These are phyloP conservation scores for Diplodia sapinea DNA, from an alignment of 2,329 filamentous ascomycete genomes.

Conservation along the genomic window DNA sequence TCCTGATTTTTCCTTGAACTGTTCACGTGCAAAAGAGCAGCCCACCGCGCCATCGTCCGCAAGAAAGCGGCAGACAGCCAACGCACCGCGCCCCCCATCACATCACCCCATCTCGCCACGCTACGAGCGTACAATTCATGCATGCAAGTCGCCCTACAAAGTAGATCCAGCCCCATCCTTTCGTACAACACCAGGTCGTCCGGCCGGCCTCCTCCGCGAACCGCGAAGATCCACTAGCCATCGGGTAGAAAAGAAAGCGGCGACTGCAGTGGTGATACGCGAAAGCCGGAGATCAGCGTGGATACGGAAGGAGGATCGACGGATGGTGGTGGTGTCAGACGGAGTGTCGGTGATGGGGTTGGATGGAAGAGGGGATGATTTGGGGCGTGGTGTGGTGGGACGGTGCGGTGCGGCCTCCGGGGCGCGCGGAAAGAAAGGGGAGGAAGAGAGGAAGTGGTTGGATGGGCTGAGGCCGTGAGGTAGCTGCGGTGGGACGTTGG, in stretches of 20 bases:
- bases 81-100: too few relatives aligned
- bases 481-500: neutral
- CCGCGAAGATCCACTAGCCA: neutral
- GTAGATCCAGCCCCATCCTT: too few relatives aligned
- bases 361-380: neutral
- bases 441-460: neutral
- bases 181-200: neutral
- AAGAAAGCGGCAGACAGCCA: too few relatives aligned
- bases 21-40: too few relatives aligned
- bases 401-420: neutral
- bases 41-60: too few relatives aligned
- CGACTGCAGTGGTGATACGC: neutral
- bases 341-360: neutral
- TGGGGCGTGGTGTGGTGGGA: neutral
- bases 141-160: too few relatives aligned
- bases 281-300: conserved; percentile 4
- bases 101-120: too few relatives aligned
- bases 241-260: neutral
- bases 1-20: too few relatives aligned
- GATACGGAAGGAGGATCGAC: conserved; percentile 15
- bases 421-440: neutral
- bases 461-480: too few relatives aligned
- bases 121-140: too few relatives aligned
- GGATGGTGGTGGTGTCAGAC: neutral
- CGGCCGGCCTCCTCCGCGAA: neutral